phyloP scores from a whole-genome alignment of 1,139 yeast genomes.

The Kluyveromyces marxianus region DNA sequence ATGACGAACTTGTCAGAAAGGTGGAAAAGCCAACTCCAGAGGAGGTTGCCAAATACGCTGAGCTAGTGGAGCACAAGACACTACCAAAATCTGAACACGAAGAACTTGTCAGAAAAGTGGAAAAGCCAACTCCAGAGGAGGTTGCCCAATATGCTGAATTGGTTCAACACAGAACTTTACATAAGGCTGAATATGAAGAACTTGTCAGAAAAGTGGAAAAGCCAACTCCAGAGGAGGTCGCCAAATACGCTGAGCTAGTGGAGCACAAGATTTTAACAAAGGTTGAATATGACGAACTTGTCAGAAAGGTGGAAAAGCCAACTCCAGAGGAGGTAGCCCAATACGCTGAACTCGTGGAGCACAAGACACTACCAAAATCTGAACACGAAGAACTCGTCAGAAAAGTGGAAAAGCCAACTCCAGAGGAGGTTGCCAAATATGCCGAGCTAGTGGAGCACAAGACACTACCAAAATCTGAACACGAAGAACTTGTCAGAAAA shows the following conservation, averaged over 20 bases:
- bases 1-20: conserved; percentile 1
- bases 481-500: neutral
- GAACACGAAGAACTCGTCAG: neutral
- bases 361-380: too few relatives aligned
- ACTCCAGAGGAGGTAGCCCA: conserved; percentile 1
- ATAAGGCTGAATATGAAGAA: too few relatives aligned
- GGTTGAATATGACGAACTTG: neutral
- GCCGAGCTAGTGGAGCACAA: too few relatives aligned
- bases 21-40: conserved; percentile 11
- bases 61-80: too few relatives aligned
- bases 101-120: neutral
- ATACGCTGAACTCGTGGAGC: too few relatives aligned
- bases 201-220: conserved; percentile 5
- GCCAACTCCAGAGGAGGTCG: conserved; percentile 7
- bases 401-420: conserved; percentile 10
- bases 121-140: conserved; percentile 9
- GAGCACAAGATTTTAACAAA: too few relatives aligned
- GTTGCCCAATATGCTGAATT: too few relatives aligned
- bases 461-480: too few relatives aligned
- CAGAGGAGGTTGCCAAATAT: neutral
- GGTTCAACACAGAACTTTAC: too few relatives aligned
- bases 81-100: too few relatives aligned
- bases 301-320: conserved; percentile 8
- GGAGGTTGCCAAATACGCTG: too few relatives aligned
- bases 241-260: too few relatives aligned